These are phyloP conservation scores for Quercus lobata DNA, from an alignment of 331 rosid genomes.

Conservation along the genomic window DNA sequence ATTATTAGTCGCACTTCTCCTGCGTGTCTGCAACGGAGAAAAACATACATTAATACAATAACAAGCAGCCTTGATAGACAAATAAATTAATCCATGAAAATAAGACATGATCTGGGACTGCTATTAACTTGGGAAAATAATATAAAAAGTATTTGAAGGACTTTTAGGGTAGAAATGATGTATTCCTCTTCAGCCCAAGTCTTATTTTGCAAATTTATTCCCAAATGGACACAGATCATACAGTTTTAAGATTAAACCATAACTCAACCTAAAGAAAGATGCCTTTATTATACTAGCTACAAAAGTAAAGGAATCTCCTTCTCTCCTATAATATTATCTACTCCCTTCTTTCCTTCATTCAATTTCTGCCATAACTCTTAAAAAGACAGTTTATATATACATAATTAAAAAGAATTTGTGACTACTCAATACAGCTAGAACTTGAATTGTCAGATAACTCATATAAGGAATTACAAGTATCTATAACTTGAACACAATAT, in stretches of 20 bases:
- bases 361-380: neutral
- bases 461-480: neutral
- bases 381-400: neutral
- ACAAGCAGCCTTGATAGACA: neutral
- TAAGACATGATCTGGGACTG: neutral
- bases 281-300: neutral
- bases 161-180: neutral
- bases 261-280: neutral
- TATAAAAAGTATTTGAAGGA: neutral
- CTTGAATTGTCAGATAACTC: neutral
- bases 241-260: neutral
- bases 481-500: neutral
- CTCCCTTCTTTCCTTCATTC: neutral
- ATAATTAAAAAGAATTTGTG: neutral
- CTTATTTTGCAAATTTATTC: neutral
- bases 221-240: neutral
- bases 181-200: neutral
- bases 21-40: conserved; percentile 44
- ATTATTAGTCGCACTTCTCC: conserved; percentile 77
- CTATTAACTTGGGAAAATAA: neutral
- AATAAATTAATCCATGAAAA: neutral
- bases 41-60: neutral
- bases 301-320: neutral
- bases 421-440: neutral
- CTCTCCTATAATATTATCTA: neutral